Conservation (phyloP, 2,329 filamentous ascomycete genomes). For the Stagonosporopsis rhizophila region DNA sequence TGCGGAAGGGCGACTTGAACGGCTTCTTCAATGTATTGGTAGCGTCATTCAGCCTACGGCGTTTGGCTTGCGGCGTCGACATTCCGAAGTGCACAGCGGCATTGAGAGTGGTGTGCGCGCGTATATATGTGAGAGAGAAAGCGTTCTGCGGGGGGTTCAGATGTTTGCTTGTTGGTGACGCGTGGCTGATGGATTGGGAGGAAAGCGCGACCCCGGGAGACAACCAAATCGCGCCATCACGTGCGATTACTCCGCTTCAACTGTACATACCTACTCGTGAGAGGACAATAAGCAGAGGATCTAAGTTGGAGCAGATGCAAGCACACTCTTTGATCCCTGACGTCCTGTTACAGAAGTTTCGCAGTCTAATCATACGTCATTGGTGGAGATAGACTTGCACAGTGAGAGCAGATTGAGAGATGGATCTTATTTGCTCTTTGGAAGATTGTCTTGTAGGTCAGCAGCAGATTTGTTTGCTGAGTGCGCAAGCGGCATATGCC, state of each 20-base stretch:
- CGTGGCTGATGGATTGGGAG: neutral
- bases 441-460: neutral
- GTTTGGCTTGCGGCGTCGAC: slow-evolving; percentile 64
- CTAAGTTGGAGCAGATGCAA: no score
- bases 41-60: slow-evolving; percentile 67
- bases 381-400: no score
- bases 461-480: no score
- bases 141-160: neutral
- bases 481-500: no score
- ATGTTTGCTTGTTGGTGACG: slow-evolving; percentile 4
- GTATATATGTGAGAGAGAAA: neutral
- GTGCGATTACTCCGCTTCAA: neutral
- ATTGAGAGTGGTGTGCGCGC: slow-evolving; percentile 15
- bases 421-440: neutral
- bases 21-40: slow-evolving; percentile 69
- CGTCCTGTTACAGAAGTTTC: no score
- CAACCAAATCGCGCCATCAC: slow-evolving; percentile 7
- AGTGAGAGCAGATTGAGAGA: neutral
- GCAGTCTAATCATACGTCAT: no score
- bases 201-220: slow-evolving; percentile 7
- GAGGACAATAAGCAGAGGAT: no score
- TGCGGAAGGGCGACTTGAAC: slow-evolving; percentile 73
- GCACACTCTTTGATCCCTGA: no score
- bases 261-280: no score
- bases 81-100: slow-evolving; percentile 40